Conservation (phyloP, 352 stramenopile genomes). For the Pythium folliculosum region DNA sequence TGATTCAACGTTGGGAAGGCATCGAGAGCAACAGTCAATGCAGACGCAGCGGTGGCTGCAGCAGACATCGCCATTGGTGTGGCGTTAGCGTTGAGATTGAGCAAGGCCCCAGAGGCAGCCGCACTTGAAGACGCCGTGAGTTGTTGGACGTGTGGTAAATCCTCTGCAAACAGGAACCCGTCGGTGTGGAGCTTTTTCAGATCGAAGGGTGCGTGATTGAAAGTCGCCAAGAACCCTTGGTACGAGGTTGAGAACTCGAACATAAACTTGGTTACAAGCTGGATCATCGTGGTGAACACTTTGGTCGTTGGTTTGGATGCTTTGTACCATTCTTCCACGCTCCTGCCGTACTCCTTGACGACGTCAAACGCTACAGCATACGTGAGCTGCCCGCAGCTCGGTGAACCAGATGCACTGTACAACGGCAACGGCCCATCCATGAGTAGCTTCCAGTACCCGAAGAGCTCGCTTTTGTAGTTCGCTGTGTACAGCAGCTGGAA, state of each 20-base stretch:
- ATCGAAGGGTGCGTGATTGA: constrained; percentile 79
- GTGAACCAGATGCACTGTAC: constrained; percentile 36
- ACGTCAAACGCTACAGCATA: constrained; percentile 88
- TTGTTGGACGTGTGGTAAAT: constrained; percentile 48
- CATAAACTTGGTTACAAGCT: constrained; percentile 90
- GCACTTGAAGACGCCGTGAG: constrained; percentile 28
- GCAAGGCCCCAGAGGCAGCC: constrained; percentile 6
- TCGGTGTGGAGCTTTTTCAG: constrained; percentile 64
- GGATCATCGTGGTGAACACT: constrained; percentile 67
- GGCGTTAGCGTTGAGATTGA: constrained; percentile 19
- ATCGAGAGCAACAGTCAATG: constrained; percentile 27
- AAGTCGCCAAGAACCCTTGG: constrained; percentile 65
- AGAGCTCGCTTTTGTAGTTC: constrained; percentile 90
- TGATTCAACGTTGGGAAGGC: constrained; percentile 32
- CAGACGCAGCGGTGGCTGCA: constrained; percentile 31
- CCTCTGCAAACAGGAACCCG: constrained; percentile 75
- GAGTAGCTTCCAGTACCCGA: constrained; percentile 89
- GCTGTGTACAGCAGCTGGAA: constrained; percentile 92
- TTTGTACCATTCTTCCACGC: constrained; percentile 88
- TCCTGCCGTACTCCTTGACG: constrained; percentile 90
- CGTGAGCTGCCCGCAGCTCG: constrained; percentile 33
- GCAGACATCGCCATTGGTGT: constrained; percentile 33
- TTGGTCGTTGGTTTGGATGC: constrained; percentile 71
- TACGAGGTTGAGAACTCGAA: constrained; percentile 84
- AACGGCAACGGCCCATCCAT: constrained; percentile 72